Evolutionary conservation across 2,329 filamentous ascomycete species (phyloP), one percentile per base, ranked within the genome.

Genomic region (Cyphellophora europaea): DNA sequence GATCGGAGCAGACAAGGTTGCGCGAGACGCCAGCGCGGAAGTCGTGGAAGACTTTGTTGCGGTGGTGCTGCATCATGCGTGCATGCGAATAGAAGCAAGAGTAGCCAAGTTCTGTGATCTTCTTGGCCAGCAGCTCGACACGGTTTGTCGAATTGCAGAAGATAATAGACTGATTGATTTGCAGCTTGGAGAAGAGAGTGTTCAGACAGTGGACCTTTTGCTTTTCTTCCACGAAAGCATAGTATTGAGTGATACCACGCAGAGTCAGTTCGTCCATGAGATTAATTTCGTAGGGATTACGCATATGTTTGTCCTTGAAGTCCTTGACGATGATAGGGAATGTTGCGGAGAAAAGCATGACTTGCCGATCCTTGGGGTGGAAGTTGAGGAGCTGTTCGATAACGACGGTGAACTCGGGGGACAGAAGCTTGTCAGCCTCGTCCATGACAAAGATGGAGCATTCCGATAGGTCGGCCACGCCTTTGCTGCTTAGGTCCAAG

Each of bases 91-190:
- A 98, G 67, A 96, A 98, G 67, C 91, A 98, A 1, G 91, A 98
- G 65, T 98, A 98, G 47, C 91, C 91, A 47, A 98, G 77, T 61
- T 98, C 93, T 31, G 93, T 98, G 54, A 98, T 98, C 64, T 98
- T 98, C 72, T 98, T 98, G 33, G 91, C 91, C 16, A 98, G 75
- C 35, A 98, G 72, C 63, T 98, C 91, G 42, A 98, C 91, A 47
- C 91, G 85, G 61, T 96, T 96, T 35, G 91, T 98, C 27, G 91
- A 98, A 65, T 98, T 98, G 67, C 91, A 98, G 69, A 98, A 98
- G 58, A 98, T 98, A 67, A 98, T 98, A 44, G 93, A 98, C 68
- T 98, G 91, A 66, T 98, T 98, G 67, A 98, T 98, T 63, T 98
- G 89, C 11, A 98, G 77, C 64, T 95, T 94, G 50, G 88, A 95